Conservation (phyloP, 2,329 filamentous ascomycete species). For the Microsporum ferrugineum region DNA sequence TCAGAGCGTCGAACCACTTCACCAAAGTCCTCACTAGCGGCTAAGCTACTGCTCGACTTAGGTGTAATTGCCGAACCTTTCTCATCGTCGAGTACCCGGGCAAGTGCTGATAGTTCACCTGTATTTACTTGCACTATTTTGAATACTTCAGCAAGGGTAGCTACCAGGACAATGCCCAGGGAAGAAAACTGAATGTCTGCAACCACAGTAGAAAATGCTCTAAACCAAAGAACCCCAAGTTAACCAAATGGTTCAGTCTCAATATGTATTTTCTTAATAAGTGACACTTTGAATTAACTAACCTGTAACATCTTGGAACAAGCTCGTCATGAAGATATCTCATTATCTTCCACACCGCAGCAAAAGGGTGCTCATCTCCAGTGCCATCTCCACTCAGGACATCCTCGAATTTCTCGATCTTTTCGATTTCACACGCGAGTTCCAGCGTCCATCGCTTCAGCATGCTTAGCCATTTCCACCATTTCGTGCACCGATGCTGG, state of each 20-base stretch:
- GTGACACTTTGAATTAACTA: slow-evolving; percentile 13
- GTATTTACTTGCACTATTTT: slow-evolving; percentile 20
- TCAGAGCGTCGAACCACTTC: slow-evolving; percentile 6
- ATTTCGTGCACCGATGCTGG: slow-evolving; percentile 69
- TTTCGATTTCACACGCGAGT: slow-evolving; percentile 39
- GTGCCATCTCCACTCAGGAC: slow-evolving; percentile 3
- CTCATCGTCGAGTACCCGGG: background rate
- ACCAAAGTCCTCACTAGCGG: slow-evolving; percentile 10
- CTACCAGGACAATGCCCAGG: slow-evolving; percentile 58
- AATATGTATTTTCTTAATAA: background rate
- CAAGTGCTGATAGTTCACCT: background rate
- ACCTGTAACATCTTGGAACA: slow-evolving; percentile 35
- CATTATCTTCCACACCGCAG: slow-evolving; percentile 12
- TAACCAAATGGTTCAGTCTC: background rate
- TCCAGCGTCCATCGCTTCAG: slow-evolving; percentile 55
- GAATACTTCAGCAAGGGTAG: slow-evolving; percentile 49
- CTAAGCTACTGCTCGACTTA: background rate
- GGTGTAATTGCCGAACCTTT: background rate
- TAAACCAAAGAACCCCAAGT: slow-evolving; percentile 10
- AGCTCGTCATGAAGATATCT: slow-evolving; percentile 24
- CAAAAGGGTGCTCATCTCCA: slow-evolving; percentile 20
- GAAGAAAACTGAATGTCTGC: slow-evolving; percentile 62
- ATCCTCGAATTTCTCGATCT: slow-evolving; percentile 33
- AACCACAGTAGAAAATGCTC: slow-evolving; percentile 54
- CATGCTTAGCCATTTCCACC: slow-evolving; percentile 66